Base-by-base conservation (phyloP, 495 filamentous ascomycete species). In the Paragyromitra xinjiangensis region DNA sequence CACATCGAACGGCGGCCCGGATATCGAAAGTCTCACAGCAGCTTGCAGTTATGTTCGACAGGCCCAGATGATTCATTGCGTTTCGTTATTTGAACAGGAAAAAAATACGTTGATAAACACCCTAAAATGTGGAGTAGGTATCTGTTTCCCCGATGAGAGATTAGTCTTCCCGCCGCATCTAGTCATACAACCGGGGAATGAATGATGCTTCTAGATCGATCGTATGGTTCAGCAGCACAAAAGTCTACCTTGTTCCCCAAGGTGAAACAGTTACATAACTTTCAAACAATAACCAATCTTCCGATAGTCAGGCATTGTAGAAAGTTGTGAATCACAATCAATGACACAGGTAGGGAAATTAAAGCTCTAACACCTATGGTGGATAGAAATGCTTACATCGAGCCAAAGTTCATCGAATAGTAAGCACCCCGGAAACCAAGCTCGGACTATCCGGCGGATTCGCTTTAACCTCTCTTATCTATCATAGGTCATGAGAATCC, bases 141-240 rank as follows among this genome's bases (percentile, higher is more conserved):
- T 56, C 22, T 66, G 59, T 42, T 63, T 26, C 42, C 29, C 34
- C 9, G 4, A 7, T 34, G 11, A 72, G 44, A 59, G n/a, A 53
- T 50, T 64, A 24, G 16, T 12, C 14, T 66, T 5, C 22, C 14
- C 19, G 22, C 39, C 24, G 62, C 51, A 58, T 68, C 16, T 19
- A 65, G 63, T 56, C 51, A 45, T 44, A 68, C 65, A 68, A 48
- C 62, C 24, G 39, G 14, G 64, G 53, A 48, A 44, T 9, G 40
- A 45, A 73, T 26, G 16, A 40, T 37, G n/a, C 48, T 9, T 39
- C 24, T n/a, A 59, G 51, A 58, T 69, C 71, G 48, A 73, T 73
- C 65, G 8, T n/a, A 67, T 29, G 44, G 40, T 64, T 22, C 37
- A 55, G 22, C 37, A 58, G 24, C 16, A 56, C 19, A 29, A 55